These are phyloP conservation scores for Rhazya stricta DNA, from an alignment of 257 asterid genomes.

Conservation along the genomic window DNA sequence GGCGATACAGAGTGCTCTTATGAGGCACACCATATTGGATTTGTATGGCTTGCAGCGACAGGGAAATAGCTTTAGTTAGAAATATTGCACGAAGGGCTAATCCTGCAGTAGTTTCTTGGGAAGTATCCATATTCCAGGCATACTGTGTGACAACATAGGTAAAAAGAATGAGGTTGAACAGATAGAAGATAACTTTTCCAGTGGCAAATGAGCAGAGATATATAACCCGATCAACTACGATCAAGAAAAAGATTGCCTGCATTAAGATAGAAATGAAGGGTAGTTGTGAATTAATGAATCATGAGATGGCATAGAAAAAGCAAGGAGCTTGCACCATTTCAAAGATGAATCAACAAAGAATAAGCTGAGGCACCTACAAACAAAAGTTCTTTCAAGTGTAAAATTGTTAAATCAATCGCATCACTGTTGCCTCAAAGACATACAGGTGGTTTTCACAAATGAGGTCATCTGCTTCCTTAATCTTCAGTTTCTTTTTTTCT, in stretches of 20 bases:
- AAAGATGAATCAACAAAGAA: not conserved
- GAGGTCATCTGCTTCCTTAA: not conserved
- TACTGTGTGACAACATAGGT: slow-evolving; percentile 73
- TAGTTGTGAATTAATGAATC: slow-evolving; percentile 15
- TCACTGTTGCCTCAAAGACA: not conserved
- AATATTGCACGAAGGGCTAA: slow-evolving; percentile 88
- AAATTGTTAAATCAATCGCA: not conserved
- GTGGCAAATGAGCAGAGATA: slow-evolving; percentile 91
- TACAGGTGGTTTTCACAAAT: not conserved
- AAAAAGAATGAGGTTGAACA: slow-evolving; percentile 78
- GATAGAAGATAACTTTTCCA: slow-evolving; percentile 81
- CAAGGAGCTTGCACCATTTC: not conserved
- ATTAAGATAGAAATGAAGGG: slow-evolving; percentile 28
- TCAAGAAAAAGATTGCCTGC: slow-evolving; percentile 96
- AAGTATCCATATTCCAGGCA: slow-evolving; percentile 80
- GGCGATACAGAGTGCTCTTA: slow-evolving; percentile 92
- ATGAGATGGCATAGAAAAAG: not conserved
- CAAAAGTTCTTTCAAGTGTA: not conserved
- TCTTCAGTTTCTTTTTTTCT: slow-evolving; percentile 2
- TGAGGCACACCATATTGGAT: slow-evolving; percentile 92
- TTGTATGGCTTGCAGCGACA: slow-evolving; percentile 91
- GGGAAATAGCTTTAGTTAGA: slow-evolving; percentile 83
- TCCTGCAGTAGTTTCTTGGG: slow-evolving; percentile 74
- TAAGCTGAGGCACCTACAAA: not conserved
- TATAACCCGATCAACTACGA: slow-evolving; percentile 89